Evolutionary conservation across 2,329 filamentous ascomycete genomes (phyloP).

Genomic region (Rhinocladiella similis): DNA sequence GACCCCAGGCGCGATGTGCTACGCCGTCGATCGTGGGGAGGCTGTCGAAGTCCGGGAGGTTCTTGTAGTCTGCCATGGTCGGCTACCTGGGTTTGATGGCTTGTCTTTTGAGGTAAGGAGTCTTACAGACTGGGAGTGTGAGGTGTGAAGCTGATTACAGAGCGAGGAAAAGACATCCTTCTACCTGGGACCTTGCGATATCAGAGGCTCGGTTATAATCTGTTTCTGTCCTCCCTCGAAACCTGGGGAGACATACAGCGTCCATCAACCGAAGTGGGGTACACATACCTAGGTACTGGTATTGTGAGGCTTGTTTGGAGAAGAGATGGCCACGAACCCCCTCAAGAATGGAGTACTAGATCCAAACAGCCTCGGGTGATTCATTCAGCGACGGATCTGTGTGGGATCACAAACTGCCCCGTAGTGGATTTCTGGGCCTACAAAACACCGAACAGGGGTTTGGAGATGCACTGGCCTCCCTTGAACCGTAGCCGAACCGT

Average conservation of each 20-base stretch:
- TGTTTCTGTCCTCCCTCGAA: too few relatives aligned
- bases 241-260: background rate
- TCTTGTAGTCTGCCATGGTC: conserved; percentile 26
- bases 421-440: too few relatives aligned
- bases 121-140: too few relatives aligned
- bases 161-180: too few relatives aligned
- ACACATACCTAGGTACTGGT: background rate
- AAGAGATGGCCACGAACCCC: background rate
- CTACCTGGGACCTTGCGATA: background rate
- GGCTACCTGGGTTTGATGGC: too few relatives aligned
- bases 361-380: background rate
- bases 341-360: background rate
- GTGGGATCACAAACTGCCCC: too few relatives aligned
- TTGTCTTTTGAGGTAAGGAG: too few relatives aligned
- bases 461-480: too few relatives aligned
- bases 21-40: conserved; percentile 52
- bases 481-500: too few relatives aligned
- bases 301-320: background rate
- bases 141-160: too few relatives aligned
- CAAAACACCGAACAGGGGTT: too few relatives aligned
- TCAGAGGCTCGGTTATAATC: too few relatives aligned
- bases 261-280: background rate
- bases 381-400: background rate
- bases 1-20: conserved; percentile 54
- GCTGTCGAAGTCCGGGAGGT: conserved; percentile 43